Evolutionary conservation across 2,329 filamentous ascomycete species (phyloP).

Genomic region (Dothistroma septosporum): DNA sequence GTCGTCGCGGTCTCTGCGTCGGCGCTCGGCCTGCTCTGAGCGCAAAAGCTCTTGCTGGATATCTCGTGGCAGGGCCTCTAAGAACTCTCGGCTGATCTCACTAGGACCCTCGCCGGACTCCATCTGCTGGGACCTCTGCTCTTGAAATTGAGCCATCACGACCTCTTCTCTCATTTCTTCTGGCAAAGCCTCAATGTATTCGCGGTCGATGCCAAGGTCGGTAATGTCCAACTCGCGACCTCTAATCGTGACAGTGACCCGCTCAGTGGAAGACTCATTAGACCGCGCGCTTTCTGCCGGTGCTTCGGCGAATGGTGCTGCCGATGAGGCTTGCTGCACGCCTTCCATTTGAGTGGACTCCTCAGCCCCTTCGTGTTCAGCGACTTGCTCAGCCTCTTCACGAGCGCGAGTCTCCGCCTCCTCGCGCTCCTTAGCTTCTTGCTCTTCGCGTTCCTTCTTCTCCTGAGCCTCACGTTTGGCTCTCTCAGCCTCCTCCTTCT

Average conservation of each 20-base stretch:
- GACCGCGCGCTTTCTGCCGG: constrained; percentile 43
- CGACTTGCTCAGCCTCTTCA: constrained; percentile 30
- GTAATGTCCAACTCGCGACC: constrained; percentile 91
- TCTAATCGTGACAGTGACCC: constrained; percentile 77
- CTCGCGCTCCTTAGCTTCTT: constrained; percentile 46
- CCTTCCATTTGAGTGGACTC: constrained; percentile 62
- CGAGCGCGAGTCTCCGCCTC: constrained; percentile 35
- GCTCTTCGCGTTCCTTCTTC: constrained; percentile 49
- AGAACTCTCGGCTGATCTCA: constrained; percentile 87
- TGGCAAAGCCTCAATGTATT: constrained; percentile 94
- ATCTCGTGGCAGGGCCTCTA: constrained; percentile 86
- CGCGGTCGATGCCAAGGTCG: constrained; percentile 85
- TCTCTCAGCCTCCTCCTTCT: constrained; percentile 57
- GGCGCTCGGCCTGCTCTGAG: constrained; percentile 83
- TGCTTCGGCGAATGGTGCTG: constrained; percentile 36
- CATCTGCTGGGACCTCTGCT: constrained; percentile 72
- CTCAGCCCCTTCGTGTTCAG: constrained; percentile 33
- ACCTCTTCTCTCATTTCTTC: constrained; percentile 96
- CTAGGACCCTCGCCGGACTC: constrained; percentile 68
- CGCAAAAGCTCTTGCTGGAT: constrained; percentile 86
- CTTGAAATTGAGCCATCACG: constrained; percentile 81
- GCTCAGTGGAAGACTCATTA: constrained; percentile 44
- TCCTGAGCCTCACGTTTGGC: constrained; percentile 52
- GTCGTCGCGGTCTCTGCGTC: constrained; percentile 80
- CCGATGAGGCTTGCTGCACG: constrained; percentile 55